Percentiles rank a stretch among this genome's conserved stretches.
Evolutionary conservation across 805 yeast genomes (phyloP).

Genomic region (Candida khao-thaluensis): DNA sequence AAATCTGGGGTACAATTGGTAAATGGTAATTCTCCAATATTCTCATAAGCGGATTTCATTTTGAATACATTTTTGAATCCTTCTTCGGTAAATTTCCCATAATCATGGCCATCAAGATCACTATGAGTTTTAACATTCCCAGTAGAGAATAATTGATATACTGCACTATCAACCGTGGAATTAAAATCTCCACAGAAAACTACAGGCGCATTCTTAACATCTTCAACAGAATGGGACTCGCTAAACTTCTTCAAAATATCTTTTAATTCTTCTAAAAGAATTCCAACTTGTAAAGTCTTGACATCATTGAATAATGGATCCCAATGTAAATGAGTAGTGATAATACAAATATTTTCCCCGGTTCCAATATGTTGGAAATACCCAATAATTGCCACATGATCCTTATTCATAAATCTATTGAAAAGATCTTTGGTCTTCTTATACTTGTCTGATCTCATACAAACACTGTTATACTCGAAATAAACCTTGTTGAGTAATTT

Average conservation of each 20-base stretch:
- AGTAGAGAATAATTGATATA: slow-evolving; percentile 80
- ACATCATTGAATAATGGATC: slow-evolving; percentile 96
- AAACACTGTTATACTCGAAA: slow-evolving; percentile 79
- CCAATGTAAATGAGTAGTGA: slow-evolving; percentile 97
- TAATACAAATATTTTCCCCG: slow-evolving; percentile 70
- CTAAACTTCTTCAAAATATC: slow-evolving; percentile 51
- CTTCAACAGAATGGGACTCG: slow-evolving; percentile 47
- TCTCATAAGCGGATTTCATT: slow-evolving; percentile 80
- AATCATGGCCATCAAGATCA: slow-evolving; percentile 83
- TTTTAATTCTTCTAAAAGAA: slow-evolving; percentile 84
- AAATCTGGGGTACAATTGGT: slow-evolving; percentile 93
- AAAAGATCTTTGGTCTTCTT: slow-evolving; percentile 92
- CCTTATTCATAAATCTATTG: slow-evolving; percentile 94
- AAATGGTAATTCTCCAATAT: slow-evolving; percentile 86
- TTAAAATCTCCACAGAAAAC: slow-evolving; percentile 95
- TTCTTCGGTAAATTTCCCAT: slow-evolving; percentile 86
- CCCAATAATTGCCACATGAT: slow-evolving; percentile 80
- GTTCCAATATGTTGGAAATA: slow-evolving; percentile 71
- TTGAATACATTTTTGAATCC: slow-evolving; percentile 83
- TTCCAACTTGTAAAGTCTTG: slow-evolving; percentile 92
- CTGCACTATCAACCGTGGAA: slow-evolving; percentile 84
- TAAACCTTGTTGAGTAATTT: slow-evolving; percentile 66
- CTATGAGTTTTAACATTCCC: slow-evolving; percentile 77
- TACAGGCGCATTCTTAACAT: slow-evolving; percentile 64
- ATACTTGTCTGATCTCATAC: slow-evolving; percentile 79